A percentile compares a stretch with the other conserved stretches of the same genome.
phyloP scores from a whole-genome alignment of 208 protist species.

The Leishmania braziliensis region DNA sequence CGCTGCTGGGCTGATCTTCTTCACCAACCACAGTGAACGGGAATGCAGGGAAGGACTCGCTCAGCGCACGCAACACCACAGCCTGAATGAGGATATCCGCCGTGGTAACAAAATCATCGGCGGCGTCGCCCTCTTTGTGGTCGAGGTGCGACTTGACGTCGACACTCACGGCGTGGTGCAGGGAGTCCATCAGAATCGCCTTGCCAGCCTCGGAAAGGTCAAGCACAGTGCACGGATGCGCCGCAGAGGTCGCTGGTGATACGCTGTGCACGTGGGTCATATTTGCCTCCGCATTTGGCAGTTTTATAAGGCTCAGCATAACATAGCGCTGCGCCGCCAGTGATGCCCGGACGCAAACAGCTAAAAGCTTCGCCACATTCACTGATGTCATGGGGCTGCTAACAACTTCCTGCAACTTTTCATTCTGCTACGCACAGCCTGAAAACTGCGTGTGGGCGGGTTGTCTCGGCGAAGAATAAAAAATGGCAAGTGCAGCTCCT shows the following conservation, averaged over 20 bases:
- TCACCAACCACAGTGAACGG: conserved; percentile 71
- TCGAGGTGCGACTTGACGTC: conserved; percentile 48
- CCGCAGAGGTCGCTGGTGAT: background rate
- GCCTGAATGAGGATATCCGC: conserved; percentile 65
- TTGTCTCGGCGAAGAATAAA: background rate
- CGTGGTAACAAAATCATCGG: conserved; percentile 63
- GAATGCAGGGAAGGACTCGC: conserved; percentile 28
- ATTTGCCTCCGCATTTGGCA: conserved; percentile 12
- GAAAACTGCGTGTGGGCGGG: background rate
- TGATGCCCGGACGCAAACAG: conserved; percentile 40
- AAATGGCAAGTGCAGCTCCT: background rate
- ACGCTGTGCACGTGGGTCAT: conserved; percentile 4
- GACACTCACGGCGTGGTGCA: conserved; percentile 34
- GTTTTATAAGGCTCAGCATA: conserved; percentile 35
- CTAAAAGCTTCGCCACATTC: conserved; percentile 42
- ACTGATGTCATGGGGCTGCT: conserved; percentile 28
- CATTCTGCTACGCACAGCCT: background rate
- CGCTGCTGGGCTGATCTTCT: conserved; percentile 35
- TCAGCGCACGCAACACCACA: conserved; percentile 40
- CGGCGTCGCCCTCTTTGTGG: conserved; percentile 41
- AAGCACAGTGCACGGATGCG: conserved; percentile 33
- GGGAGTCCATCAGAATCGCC: conserved; percentile 20
- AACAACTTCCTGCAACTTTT: background rate
- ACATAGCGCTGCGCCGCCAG: conserved; percentile 63
- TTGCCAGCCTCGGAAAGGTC: conserved; percentile 28